Evolutionary conservation across 352 stramenopile species (phyloP).

Genomic region (Globisporangium carolinianum): DNA sequence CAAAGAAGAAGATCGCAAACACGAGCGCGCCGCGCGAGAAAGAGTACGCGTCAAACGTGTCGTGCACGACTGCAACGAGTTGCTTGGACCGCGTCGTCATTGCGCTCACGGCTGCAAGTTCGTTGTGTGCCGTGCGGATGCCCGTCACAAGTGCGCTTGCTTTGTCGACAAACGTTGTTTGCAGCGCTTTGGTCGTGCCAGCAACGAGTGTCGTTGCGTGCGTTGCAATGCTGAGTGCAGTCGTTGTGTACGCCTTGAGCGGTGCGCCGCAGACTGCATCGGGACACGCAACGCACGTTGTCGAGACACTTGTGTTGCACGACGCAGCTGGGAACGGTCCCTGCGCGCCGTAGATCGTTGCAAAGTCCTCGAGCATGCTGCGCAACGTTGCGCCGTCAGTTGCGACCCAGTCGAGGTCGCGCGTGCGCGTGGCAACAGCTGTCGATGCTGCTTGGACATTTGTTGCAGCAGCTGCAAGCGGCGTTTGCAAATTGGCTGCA

Average conservation of each 20-base stretch:
- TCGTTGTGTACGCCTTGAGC: constrained; percentile 34
- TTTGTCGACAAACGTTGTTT: constrained; percentile 37
- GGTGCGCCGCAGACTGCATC: constrained; percentile 43
- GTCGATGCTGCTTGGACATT: constrained; percentile 35
- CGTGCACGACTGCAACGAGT: constrained; percentile 47
- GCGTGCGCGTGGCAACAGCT: constrained; percentile 29
- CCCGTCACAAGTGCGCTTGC: constrained; percentile 30
- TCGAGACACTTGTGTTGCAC: constrained; percentile 28
- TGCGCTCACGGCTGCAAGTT: constrained; percentile 42
- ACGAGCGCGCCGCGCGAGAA: constrained; percentile 69
- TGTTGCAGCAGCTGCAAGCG: constrained; percentile 32
- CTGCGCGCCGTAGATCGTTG: constrained; percentile 40
- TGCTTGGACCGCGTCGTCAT: constrained; percentile 51
- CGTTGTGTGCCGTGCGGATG: constrained; percentile 33
- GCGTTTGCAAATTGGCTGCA: constrained; percentile 46
- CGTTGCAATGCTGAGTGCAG: constrained; percentile 14
- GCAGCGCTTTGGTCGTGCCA: constrained; percentile 20
- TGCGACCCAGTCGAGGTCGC: constrained; percentile 45
- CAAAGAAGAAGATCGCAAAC: constrained; percentile 74
- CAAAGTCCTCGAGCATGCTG: constrained; percentile 57
- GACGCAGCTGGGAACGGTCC: constrained; percentile 44
- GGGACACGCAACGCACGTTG: constrained; percentile 48
- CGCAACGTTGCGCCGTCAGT: constrained; percentile 37
- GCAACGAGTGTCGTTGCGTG: constrained; percentile 21
- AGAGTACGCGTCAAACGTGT: constrained; percentile 71